Conservation (phyloP, 306 rosid genomes). For the Fragaria nilgerrensis region DNA sequence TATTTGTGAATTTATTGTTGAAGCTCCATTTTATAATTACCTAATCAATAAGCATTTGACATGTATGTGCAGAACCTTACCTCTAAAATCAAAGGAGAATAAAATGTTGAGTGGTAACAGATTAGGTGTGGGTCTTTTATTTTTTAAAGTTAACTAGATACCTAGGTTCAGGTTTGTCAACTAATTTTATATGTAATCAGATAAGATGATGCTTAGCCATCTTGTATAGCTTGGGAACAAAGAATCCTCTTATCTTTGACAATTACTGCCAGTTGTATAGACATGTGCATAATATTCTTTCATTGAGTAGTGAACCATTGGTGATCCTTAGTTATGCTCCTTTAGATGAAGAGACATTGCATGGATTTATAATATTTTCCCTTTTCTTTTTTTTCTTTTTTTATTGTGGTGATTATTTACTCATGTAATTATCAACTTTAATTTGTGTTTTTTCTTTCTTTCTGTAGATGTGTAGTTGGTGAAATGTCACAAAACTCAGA, state of each 20-base stretch:
- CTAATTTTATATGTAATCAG: not conserved
- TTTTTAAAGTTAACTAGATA: not conserved
- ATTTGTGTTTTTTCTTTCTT: slow-evolving; percentile 35
- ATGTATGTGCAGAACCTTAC: slow-evolving; percentile 4
- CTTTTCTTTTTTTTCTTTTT: slow-evolving; percentile 20
- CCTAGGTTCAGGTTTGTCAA: slow-evolving; percentile 1
- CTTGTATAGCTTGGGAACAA: not conserved
- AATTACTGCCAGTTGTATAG: not conserved
- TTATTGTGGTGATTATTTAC: not conserved
- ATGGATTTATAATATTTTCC: slow-evolving; percentile 16
- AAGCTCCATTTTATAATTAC: slow-evolving; percentile 2
- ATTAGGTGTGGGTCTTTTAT: slow-evolving; percentile 5
- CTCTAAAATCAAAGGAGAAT: not conserved
- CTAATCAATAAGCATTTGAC: slow-evolving; percentile 13
- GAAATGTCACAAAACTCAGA: slow-evolving; percentile 45
- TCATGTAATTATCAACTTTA: slow-evolving; percentile 4
- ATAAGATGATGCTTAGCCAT: not conserved
- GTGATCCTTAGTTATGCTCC: not conserved
- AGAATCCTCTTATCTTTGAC: slow-evolving; percentile 1
- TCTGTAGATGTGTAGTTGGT: slow-evolving; percentile 63
- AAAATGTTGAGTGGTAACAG: not conserved
- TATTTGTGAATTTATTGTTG: not conserved
- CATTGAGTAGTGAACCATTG: not conserved
- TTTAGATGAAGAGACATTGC: not conserved
- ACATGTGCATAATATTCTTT: not conserved